Base-by-base conservation (phyloP, 345 rosid species). In the Heritiera littoralis region DNA sequence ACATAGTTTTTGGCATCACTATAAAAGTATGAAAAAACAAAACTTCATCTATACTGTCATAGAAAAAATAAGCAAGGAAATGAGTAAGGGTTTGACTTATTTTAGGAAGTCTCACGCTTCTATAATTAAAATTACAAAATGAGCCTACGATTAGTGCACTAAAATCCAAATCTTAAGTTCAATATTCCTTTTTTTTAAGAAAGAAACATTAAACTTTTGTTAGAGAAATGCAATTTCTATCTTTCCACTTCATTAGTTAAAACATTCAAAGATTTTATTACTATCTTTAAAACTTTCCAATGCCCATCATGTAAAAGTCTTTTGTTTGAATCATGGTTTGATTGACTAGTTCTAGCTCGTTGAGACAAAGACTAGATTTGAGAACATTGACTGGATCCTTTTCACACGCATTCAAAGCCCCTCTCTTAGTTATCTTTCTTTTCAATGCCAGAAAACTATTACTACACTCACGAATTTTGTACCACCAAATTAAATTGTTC, bases 401-500 rank as follows among this genome's bases (percentile, higher is more conserved):
- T 30, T 1, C 43, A 1, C 46, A 38, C n/a, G 7, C 66, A 28
- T 61, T 65, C 4, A 65, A 13, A 30, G 20, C 74, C 59, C 59
- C 17, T 30, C 54, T 49, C 40, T 71, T 30, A 4, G 74, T 49
- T 71, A 71, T 49, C 74, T 71, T 71, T 71, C 59, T 49, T 71
- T 28, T 71, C 74, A 49, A 49, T 13, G 7, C 41, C 2, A 64
- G n/a, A 60, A 76, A 77, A 80, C 46, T 71, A 49, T 51, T 67
- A 83, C 52, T 63, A 13, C 9, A 41, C 30, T 79, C 80, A 80
- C 80, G 65, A 60, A 74, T 38, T 18, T 41, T 43, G 52, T 20
- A 56, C 79, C 78, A 11, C 9, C 20, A 30, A 72, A 82, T 60
- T 70, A 46, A 78, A 54, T 54, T 54, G n/a, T 63, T 41, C 84